Conservation (phyloP, 441 rosid genomes). For the Arabidopsis hybrid region DNA sequence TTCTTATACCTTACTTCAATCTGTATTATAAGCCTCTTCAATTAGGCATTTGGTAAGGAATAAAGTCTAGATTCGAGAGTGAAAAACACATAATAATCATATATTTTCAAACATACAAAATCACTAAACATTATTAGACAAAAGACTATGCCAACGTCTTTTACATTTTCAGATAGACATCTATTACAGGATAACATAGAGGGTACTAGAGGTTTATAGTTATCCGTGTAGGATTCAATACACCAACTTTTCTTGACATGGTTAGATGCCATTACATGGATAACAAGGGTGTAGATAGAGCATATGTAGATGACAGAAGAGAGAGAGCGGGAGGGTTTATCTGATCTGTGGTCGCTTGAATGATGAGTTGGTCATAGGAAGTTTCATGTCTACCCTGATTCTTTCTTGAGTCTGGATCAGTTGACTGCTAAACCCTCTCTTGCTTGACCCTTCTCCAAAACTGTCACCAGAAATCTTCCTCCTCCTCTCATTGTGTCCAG, state of each 20-base stretch:
- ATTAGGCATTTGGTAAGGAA: neutral
- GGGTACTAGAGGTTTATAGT: conserved; percentile 12
- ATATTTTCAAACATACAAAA: conserved; percentile 21
- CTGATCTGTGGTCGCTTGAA: conserved; percentile 65
- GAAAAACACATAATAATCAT: neutral
- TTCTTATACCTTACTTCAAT: conserved; percentile 13
- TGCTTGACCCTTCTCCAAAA: conserved; percentile 58
- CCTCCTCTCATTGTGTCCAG: conserved; percentile 76
- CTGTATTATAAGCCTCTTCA: neutral
- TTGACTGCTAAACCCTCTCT: conserved; percentile 45
- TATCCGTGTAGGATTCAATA: conserved; percentile 18
- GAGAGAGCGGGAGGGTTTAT: conserved; percentile 67
- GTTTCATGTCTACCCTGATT: conserved; percentile 45
- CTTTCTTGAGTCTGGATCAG: conserved; percentile 58
- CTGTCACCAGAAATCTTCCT: conserved; percentile 61
- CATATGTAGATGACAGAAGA: conserved; percentile 77
- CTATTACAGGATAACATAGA: conserved; percentile 26
- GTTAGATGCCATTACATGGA: conserved; percentile 36
- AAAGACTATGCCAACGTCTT: conserved; percentile 14
- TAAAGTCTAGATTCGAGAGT: neutral
- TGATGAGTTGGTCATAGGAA: conserved; percentile 54
- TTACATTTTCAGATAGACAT: conserved; percentile 19
- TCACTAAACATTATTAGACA: conserved; percentile 19
- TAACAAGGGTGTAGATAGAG: conserved; percentile 23
- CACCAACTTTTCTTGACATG: conserved; percentile 11